These are phyloP conservation scores for Lactarius deliciosus DNA, from an alignment of 768 basidiomycete genomes.

Conservation along the genomic window DNA sequence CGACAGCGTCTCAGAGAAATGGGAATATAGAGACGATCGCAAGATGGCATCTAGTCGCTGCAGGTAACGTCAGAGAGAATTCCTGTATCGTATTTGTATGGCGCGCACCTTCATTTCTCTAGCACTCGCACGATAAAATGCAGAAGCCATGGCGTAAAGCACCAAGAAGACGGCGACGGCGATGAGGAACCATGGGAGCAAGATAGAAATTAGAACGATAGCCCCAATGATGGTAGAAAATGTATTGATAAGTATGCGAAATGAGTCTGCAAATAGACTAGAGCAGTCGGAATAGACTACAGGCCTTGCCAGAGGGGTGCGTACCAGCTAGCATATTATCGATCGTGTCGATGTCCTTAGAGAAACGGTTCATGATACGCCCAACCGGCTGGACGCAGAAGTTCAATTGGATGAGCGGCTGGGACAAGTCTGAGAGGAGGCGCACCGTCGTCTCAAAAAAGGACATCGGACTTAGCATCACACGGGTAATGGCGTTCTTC, in stretches of 20 bases:
- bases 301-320: not conserved
- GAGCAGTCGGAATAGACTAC: conserved; percentile 10
- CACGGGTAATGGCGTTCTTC: conserved; percentile 60
- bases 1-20: conserved; percentile 88
- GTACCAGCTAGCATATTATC: conserved; percentile 68
- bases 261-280: conserved; percentile 47
- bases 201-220: conserved; percentile 71
- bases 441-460: conserved; percentile 85
- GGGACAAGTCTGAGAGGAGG: conserved; percentile 7
- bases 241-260: conserved; percentile 71
- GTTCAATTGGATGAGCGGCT: conserved; percentile 22
- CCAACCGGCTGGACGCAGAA: conserved; percentile 61
- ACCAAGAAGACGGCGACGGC: conserved; percentile 59
- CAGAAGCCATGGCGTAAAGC: conserved; percentile 69
- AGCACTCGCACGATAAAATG: conserved; percentile 83
- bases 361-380: conserved; percentile 87
- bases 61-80: conserved; percentile 10
- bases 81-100: not conserved
- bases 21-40: conserved; percentile 83
- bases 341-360: conserved; percentile 82
- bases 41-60: conserved; percentile 78
- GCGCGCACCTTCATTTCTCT: conserved; percentile 70
- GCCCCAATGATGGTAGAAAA: conserved; percentile 67
- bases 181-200: conserved; percentile 84
- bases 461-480: conserved; percentile 85